phyloP scores from a whole-genome alignment of 31 red algal species.

The Odonthalia washingtoniensis region DNA sequence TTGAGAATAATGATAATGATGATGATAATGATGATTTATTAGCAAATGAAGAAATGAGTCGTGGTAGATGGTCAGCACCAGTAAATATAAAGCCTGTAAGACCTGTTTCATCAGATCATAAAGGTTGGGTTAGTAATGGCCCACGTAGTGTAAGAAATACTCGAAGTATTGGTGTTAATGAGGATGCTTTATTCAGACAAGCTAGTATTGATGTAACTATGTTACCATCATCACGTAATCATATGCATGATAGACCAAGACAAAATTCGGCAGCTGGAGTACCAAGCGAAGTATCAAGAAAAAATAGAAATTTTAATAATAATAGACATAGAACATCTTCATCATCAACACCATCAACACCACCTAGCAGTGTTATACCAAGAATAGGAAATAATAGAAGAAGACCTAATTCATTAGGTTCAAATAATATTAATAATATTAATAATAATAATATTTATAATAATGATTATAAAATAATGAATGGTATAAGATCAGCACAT shows the following conservation, averaged over 20 bases:
- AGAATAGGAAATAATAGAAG: background rate
- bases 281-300: background rate
- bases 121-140: no score
- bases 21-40: background rate
- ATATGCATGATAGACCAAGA: background rate
- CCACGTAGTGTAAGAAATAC: no score
- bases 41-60: background rate
- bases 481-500: no score
- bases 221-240: background rate
- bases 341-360: background rate
- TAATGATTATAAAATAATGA: no score
- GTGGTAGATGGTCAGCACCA: background rate
- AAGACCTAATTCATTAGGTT: background rate
- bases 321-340: background rate
- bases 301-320: background rate
- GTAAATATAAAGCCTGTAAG: no score
- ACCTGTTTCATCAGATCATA: no score
- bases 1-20: background rate
- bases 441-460: no score
- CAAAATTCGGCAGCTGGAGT: background rate
- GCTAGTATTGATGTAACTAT: constrained; percentile 11
- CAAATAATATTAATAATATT: no score
- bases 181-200: constrained; percentile 11
- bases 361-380: background rate
- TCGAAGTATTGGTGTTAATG: no score